Evolutionary conservation across 2,329 filamentous ascomycete genomes (phyloP), one percentile per base, ranked within the genome.

Genomic region (Fusarium aywerte): DNA sequence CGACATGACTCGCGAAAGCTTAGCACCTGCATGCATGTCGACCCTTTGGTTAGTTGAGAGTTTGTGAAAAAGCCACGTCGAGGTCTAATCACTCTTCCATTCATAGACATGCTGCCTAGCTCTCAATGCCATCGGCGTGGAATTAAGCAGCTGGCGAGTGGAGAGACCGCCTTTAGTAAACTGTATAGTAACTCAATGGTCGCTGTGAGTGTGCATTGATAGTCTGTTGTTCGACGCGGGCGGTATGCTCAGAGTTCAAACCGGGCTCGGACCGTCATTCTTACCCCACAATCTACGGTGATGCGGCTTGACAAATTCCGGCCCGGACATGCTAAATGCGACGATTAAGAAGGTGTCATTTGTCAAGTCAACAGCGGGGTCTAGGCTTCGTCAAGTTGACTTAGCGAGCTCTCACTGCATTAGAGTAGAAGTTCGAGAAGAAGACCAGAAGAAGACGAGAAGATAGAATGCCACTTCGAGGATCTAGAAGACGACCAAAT

Each of bases 401-500:
- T 27, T 33, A 58, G 55, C 52, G 52, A 40, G 13, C 20, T 15
- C 20, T n/a, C n/a, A 32, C 16, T n/a, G 12, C n/a, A 6, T 40
- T 11, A 13, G 9, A 21, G 8, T 1, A 13, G 9, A 20, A 16
- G 2, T 59, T 59, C 52, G 38, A 58, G 52, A 59, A 59, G 2
- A 33, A 11, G 11, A 31, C 21, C 25, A 27, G 31, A 48, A 60
- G 25, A 59, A 42, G 15, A 21, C 2, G 13, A 27, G 21, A 60
- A 36, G 10, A 27, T 2, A n/a, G 13, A 51, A 33, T 27, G 21
- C 4, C 43, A 60, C 15, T 13, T 33, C 23, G 5, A 23, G 15
- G 36, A 43, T 60, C 57, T 38, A 33, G 54, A 60, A 52, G 25
- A 13, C 5, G 31, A 15, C 40, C 12, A 18, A 43, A 52, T 42